A percentile compares a stretch with the other conserved stretches of the same genome.
These are phyloP conservation scores for Copromyces sp. DNA, from an alignment of 495 filamentous ascomycete species.

Conservation along the genomic window DNA sequence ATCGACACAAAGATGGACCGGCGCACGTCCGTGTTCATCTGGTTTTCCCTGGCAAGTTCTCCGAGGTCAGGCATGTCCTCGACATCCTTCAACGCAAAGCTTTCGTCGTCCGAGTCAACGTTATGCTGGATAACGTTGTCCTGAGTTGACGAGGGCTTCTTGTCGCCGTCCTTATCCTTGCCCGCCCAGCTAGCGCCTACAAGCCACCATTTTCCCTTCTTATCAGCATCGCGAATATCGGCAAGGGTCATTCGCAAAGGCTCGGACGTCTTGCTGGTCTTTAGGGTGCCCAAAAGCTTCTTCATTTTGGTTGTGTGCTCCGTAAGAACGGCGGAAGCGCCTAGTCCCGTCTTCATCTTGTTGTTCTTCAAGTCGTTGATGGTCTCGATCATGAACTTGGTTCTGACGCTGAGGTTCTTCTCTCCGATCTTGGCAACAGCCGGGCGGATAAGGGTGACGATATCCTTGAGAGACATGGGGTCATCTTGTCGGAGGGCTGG, in stretches of 20 bases:
- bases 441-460: constrained; percentile 69
- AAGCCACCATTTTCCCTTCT: constrained; percentile 96
- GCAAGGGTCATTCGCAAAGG: constrained; percentile 69
- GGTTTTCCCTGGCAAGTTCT: constrained; percentile 66
- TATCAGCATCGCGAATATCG: constrained; percentile 72
- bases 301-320: constrained; percentile 81
- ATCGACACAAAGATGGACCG: constrained; percentile 86
- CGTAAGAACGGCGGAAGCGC: constrained; percentile 50
- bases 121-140: constrained; percentile 26
- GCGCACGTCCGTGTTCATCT: constrained; percentile 92
- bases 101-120: constrained; percentile 21
- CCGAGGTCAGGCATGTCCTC: constrained; percentile 52
- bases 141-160: constrained; percentile 11
- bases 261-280: constrained; percentile 61
- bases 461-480: constrained; percentile 81
- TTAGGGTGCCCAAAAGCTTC: constrained; percentile 67
- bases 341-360: constrained; percentile 61
- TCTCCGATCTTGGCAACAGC: constrained; percentile 56
- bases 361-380: constrained; percentile 94
- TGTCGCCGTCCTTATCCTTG: constrained; percentile 21
- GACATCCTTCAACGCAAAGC: constrained; percentile 28
- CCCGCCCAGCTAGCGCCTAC: constrained; percentile 81
- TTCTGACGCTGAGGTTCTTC: constrained; percentile 69
- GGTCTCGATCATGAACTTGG: constrained; percentile 96
- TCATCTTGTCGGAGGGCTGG: constrained; percentile 83